Evolutionary conservation across 2,329 filamentous ascomycete species (phyloP).

Genomic region (Penicillium freii): DNA sequence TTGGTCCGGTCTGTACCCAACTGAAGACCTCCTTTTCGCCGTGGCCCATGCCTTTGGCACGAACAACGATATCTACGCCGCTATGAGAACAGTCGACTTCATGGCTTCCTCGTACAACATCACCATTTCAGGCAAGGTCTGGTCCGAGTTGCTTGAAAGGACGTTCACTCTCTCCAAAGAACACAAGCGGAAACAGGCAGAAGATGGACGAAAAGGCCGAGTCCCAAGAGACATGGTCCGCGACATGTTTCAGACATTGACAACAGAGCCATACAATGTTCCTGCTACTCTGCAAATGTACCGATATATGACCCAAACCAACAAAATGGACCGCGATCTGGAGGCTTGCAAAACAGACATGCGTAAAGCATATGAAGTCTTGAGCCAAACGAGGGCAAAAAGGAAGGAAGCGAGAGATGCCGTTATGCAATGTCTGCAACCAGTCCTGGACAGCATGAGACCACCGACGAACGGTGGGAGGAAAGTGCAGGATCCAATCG

Average conservation of each 20-base stretch:
- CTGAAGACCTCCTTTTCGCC: constrained; percentile 58
- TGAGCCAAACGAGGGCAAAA: constrained; percentile 30
- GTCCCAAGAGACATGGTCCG: constrained; percentile 49
- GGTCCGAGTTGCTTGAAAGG: constrained; percentile 68
- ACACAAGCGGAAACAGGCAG: constrained; percentile 8
- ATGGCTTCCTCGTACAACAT: constrained; percentile 61
- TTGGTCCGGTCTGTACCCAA: constrained; percentile 59
- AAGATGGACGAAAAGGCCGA: constrained; percentile 23
- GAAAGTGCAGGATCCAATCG: not conserved
- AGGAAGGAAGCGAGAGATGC: constrained; percentile 26
- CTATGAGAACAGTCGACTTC: constrained; percentile 60
- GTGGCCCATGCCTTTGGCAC: constrained; percentile 68
- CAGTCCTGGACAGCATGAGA: not conserved
- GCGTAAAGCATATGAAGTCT: constrained; percentile 30
- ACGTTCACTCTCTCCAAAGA: constrained; percentile 57
- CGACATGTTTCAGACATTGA: constrained; percentile 61
- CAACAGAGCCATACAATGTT: constrained; percentile 55
- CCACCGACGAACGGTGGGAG: not conserved
- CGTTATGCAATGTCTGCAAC: constrained; percentile 27
- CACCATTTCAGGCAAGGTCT: constrained; percentile 56
- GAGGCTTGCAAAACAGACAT: constrained; percentile 29
- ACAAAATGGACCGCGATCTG: constrained; percentile 22
- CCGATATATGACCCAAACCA: constrained; percentile 33
- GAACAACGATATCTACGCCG: constrained; percentile 61
- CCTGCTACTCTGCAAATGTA: constrained; percentile 59